Base-by-base conservation (phyloP, 2,329 filamentous ascomycete genomes). In the Colletotrichum phormii region DNA sequence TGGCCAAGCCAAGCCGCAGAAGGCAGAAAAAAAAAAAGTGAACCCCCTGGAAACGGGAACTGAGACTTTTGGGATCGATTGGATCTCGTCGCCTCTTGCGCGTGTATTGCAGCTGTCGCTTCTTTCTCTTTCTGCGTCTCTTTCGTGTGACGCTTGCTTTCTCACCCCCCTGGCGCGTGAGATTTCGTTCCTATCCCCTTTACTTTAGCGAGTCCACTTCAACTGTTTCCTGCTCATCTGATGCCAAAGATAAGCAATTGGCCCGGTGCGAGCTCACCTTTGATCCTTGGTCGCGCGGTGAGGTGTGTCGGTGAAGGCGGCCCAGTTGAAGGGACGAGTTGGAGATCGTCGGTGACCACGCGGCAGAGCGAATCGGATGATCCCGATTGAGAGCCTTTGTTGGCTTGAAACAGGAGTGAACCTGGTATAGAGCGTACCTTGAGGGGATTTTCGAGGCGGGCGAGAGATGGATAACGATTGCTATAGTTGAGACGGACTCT, bases 51-150 rank as follows among this genome's bases (percentile, higher is more conserved):
- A 49, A 49, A 49, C 18, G 42, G 42, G 71, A 62, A 61, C 46
- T 73, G 66, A 71, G 71, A 73, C 71, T 57, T 64, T 65, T 29
- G 31, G 54, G 42, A 58, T 67, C 59, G 59, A 61, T 61, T 67
- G 63, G 57, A 64, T 57, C 58, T 73, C 64, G 59, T 66, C 61
- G 59, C 53, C 64, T 71, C 60, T 59, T 62, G 61, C 54, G 67
- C 18, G 42, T 33, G 65, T 46, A 15, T 15, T 42, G 37, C 37
- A 37, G 53, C 26, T 54, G 35, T 64, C 49, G 54, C 49, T 64
- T 37, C 54, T 35, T 24, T 69, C 53, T 59, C 26, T 37, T 37
- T 42, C 24, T 33, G 62, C 51, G 51, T 64, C 33, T 55, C 51
- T 57, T 11, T 51, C 46, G 22, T 49, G 33, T 31, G 49, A 26